A percentile compares a stretch with the other conserved stretches of the same genome.
Conservation (phyloP, 129 eudicot genomes). For the Lactuca saligna region DNA sequence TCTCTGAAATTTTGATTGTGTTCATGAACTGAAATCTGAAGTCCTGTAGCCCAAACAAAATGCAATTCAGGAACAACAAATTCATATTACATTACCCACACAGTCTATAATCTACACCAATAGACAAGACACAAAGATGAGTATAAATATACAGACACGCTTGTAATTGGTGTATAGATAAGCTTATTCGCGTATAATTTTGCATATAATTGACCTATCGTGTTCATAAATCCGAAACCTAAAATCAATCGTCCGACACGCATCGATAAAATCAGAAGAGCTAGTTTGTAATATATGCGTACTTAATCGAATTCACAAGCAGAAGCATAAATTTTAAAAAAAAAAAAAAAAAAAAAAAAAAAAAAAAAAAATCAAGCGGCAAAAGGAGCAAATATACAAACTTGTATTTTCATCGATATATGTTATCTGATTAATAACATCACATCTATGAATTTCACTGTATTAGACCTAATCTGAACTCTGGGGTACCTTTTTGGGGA, state of each 20-base stretch:
- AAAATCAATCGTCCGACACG: conserved; percentile 2
- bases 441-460: neutral
- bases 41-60: conserved; percentile 49
- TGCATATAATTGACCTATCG: neutral
- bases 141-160: neutral
- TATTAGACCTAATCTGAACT: neutral
- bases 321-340: neutral
- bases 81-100: neutral
- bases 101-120: neutral
- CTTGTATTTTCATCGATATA: neutral
- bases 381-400: neutral
- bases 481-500: conserved; percentile 61
- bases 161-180: neutral
- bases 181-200: neutral
- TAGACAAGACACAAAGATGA: neutral
- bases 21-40: conserved; percentile 86
- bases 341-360: too few relatives aligned
- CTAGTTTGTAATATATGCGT: neutral
- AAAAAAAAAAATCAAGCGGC: neutral
- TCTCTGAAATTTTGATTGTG: conserved; percentile 67
- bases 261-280: neutral
- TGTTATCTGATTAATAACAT: neutral
- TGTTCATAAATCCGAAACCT: conserved; percentile 14
- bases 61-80: conserved; percentile 2
- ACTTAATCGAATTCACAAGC: neutral